Conservation (phyloP, 805 yeast species). For the Gaillardinia entomophila region DNA sequence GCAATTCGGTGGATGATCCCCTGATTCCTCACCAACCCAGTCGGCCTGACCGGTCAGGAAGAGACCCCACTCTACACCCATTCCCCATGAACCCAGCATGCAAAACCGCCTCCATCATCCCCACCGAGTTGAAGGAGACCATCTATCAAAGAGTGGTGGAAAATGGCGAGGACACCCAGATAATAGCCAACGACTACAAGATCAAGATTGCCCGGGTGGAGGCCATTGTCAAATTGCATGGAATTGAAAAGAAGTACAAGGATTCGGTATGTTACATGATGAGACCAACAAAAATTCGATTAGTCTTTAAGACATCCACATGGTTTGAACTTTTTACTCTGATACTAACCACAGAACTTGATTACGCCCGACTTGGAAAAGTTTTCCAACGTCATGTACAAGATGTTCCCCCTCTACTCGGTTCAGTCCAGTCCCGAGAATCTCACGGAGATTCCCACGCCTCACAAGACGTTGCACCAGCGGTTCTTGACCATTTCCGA, state of each 20-base stretch:
- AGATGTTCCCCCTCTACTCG: constrained; percentile 72
- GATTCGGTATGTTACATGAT: constrained; percentile 54
- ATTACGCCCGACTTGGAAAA: constrained; percentile 51
- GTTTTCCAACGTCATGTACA: constrained; percentile 60
- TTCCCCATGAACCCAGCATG: constrained; percentile 75
- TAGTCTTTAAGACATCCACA: constrained; percentile 70
- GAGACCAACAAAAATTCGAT: constrained; percentile 52
- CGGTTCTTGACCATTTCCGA: constrained; percentile 87
- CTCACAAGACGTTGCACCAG: constrained; percentile 73
- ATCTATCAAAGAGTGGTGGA: constrained; percentile 53
- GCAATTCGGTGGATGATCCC: constrained; percentile 22
- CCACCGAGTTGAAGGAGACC: constrained; percentile 51
- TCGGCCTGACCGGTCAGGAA: constrained; percentile 4
- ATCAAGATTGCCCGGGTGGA: constrained; percentile 82
- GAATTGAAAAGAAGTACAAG: constrained; percentile 59
- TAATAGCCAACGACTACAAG: constrained; percentile 72
- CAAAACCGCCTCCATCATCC: constrained; percentile 56
- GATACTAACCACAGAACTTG: constrained; percentile 42
- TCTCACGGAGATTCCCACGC: constrained; percentile 90
- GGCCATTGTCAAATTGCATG: constrained; percentile 69
- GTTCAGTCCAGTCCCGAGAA: constrained; percentile 51
- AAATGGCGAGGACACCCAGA: constrained; percentile 56
- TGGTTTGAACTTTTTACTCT: constrained; percentile 42
- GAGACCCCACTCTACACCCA: constrained; percentile 52
- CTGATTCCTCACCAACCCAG: constrained; percentile 8